Conservation (phyloP, 2,329 filamentous ascomycete genomes). For the Gyromitra esculenta region DNA sequence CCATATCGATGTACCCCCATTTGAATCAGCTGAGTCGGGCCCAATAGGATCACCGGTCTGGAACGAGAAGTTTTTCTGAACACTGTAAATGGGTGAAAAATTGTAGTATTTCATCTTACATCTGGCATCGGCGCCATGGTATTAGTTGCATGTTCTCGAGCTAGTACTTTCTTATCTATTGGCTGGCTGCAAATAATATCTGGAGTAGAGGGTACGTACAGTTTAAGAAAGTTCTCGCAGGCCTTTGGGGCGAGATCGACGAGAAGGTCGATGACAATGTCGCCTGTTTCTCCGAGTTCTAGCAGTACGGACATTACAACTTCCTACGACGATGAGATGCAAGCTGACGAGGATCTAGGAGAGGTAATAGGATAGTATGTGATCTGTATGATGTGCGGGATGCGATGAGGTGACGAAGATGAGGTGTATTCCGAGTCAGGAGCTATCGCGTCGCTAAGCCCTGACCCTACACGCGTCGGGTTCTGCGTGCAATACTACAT, state of each 20-base stretch:
- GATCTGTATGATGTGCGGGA: constrained; percentile 3
- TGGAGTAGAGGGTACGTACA: constrained; percentile 61
- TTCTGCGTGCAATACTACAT: constrained; percentile 16
- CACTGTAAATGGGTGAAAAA: constrained; percentile 88
- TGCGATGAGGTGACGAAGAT: constrained; percentile 1
- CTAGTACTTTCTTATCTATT: constrained; percentile 11
- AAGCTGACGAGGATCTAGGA: neutral
- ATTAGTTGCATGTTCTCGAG: constrained; percentile 44
- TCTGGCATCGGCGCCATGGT: constrained; percentile 32
- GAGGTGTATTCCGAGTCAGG: constrained; percentile 2
- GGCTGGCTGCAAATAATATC: constrained; percentile 12
- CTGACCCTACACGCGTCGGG: neutral
- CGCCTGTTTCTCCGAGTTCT: constrained; percentile 84
- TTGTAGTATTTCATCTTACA: constrained; percentile 99
- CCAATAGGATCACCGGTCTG: constrained; percentile 95
- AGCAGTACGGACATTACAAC: constrained; percentile 84
- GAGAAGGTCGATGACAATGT: constrained; percentile 92
- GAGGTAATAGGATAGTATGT: neutral
- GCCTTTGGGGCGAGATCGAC: constrained; percentile 88
- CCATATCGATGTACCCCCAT: constrained; percentile 95
- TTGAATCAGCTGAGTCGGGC: constrained; percentile 81
- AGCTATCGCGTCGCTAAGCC: constrained; percentile 6
- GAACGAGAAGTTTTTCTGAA: constrained; percentile 95
- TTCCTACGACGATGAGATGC: neutral
- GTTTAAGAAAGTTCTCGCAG: constrained; percentile 98